Conservation (phyloP, 2,329 filamentous ascomycete genomes). For the Colletotrichum paranaense region DNA sequence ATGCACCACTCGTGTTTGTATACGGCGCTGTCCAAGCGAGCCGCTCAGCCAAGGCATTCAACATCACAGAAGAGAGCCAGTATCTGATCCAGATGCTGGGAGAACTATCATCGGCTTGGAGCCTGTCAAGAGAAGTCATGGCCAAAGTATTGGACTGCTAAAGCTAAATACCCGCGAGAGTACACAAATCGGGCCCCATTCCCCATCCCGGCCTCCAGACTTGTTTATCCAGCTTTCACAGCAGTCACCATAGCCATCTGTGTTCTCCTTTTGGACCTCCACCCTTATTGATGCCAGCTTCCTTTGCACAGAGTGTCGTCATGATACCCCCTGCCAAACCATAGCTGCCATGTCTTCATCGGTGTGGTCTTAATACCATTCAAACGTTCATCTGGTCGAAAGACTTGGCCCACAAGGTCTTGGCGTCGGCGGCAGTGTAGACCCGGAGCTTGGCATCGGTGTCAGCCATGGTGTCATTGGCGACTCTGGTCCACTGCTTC, state of each 20-base stretch:
- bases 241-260: background rate
- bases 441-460: slow-evolving; percentile 5
- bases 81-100: slow-evolving; percentile 4
- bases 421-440: background rate
- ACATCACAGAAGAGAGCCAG: slow-evolving; percentile 1
- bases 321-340: background rate
- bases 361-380: background rate
- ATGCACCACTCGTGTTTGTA: slow-evolving; percentile 39
- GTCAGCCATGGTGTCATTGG: background rate
- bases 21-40: slow-evolving; percentile 41
- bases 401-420: background rate
- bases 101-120: slow-evolving; percentile 11
- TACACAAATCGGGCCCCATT: background rate
- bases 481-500: background rate
- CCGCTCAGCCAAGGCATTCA: slow-evolving; percentile 22
- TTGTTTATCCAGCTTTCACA: background rate
- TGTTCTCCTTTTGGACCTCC: background rate
- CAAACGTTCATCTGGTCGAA: slow-evolving; percentile 9
- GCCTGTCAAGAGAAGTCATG: slow-evolving; percentile 4
- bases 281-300: background rate
- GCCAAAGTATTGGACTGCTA: background rate
- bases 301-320: background rate
- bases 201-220: background rate
- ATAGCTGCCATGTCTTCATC: background rate
- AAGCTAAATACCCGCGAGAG: slow-evolving; percentile 3